These are phyloP conservation scores for Epichloe amarillans DNA, from an alignment of 2,329 filamentous ascomycete species.

Conservation along the genomic window DNA sequence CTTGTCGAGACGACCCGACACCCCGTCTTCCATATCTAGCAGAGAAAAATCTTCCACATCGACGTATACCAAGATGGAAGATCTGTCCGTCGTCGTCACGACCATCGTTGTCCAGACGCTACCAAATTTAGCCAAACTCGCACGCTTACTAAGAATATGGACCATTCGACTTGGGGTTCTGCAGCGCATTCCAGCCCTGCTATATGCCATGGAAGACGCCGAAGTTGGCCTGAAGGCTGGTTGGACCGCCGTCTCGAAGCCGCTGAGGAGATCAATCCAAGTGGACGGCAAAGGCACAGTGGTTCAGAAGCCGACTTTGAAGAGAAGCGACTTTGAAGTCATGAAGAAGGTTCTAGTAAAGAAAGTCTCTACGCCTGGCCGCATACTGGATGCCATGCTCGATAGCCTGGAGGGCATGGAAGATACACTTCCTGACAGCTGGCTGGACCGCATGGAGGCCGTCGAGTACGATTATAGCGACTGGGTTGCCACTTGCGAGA, in stretches of 20 bases:
- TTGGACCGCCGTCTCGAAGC: constrained; percentile 45
- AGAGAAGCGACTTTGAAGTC: constrained; percentile 36
- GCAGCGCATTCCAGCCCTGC: constrained; percentile 55
- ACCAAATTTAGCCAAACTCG: constrained; percentile 64
- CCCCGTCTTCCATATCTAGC: constrained; percentile 20
- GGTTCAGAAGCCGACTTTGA: constrained; percentile 16
- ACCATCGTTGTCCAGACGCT: constrained; percentile 83
- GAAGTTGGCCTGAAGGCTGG: constrained; percentile 51
- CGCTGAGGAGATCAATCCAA: constrained; percentile 10
- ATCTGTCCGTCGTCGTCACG: constrained; percentile 80
- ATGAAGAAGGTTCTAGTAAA: constrained; percentile 51
- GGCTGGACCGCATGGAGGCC: constrained; percentile 76
- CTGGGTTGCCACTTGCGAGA: constrained; percentile 71
- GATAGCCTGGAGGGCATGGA: constrained; percentile 72
- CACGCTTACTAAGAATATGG: constrained; percentile 65
- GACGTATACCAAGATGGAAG: constrained; percentile 62
- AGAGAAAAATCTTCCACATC: constrained; percentile 29
- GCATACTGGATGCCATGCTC: constrained; percentile 69
- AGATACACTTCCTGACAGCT: constrained; percentile 73
- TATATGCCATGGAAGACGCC: constrained; percentile 52
- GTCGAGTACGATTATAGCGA: constrained; percentile 65
- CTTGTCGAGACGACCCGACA: constrained; percentile 26
- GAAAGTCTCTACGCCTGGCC: constrained; percentile 57
- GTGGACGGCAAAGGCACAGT: constrained; percentile 7
- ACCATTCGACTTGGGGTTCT: constrained; percentile 62